These are phyloP conservation scores for Cyclostephanos invisitatus DNA, from an alignment of 108 stramenopile genomes.

Conservation along the genomic window DNA sequence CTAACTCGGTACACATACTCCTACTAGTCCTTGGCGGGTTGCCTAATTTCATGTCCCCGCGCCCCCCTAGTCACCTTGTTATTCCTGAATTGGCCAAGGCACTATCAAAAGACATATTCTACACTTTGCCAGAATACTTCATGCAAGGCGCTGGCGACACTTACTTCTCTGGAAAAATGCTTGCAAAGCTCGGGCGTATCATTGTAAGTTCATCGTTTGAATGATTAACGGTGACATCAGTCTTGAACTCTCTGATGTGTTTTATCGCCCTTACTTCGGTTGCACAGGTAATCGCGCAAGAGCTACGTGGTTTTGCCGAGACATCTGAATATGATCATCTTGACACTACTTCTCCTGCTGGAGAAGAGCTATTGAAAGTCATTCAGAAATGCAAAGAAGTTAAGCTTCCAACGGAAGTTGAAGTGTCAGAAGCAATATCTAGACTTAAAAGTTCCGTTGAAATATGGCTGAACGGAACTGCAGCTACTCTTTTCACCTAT, in stretches of 20 bases:
- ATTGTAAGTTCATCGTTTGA: too few species aligned
- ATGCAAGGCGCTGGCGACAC: slow-evolving; percentile 91
- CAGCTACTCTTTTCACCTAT: slow-evolving; percentile 79
- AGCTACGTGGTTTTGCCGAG: slow-evolving; percentile 65
- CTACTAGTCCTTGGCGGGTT: slow-evolving; percentile 32
- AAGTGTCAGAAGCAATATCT: slow-evolving; percentile 52
- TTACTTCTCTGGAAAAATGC: slow-evolving; percentile 92
- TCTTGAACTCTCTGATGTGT: too few species aligned
- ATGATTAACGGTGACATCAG: too few species aligned
- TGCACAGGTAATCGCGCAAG: slow-evolving; percentile 83
- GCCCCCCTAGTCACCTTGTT: slow-evolving; percentile 53
- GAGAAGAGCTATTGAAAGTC: slow-evolving; percentile 36
- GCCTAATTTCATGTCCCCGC: slow-evolving; percentile 65
- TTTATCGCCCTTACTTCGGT: too few species aligned
- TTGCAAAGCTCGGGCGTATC: slow-evolving; percentile 89
- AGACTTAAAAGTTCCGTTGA: slow-evolving; percentile 65
- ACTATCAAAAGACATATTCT: slow-evolving; percentile 60
- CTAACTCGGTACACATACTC: neutral
- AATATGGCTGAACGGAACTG: slow-evolving; percentile 93
- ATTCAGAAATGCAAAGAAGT: slow-evolving; percentile 47
- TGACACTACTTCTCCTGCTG: slow-evolving; percentile 14
- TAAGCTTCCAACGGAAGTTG: slow-evolving; percentile 52
- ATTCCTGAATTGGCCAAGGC: slow-evolving; percentile 53
- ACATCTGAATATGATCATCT: slow-evolving; percentile 10
- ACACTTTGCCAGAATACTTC: slow-evolving; percentile 72